Conservation (phyloP, 139 green algal species). For the Tetraselmis striata region DNA sequence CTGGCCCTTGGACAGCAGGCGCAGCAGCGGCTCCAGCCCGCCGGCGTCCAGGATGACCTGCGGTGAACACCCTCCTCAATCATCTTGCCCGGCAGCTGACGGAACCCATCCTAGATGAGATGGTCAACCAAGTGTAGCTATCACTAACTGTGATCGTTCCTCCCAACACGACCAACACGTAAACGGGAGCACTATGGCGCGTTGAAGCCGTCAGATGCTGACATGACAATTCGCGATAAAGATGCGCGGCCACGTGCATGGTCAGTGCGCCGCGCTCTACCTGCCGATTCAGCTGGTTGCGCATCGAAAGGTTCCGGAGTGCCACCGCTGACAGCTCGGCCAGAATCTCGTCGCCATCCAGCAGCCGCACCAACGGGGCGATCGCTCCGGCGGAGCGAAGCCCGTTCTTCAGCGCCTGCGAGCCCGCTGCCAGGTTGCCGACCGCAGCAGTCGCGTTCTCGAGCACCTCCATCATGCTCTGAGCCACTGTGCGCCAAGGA, state of each 20-base stretch:
- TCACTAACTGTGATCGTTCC: too few relatives aligned
- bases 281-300: slow-evolving; percentile 20
- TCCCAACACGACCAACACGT: too few relatives aligned
- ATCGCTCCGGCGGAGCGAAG: slow-evolving; percentile 27
- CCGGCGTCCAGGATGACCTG: slow-evolving; percentile 11
- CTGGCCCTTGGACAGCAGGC: slow-evolving; percentile 26
- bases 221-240: too few relatives aligned
- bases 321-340: slow-evolving; percentile 37
- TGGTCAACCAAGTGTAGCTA: too few relatives aligned
- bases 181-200: too few relatives aligned
- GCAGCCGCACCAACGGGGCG: slow-evolving; percentile 24
- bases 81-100: too few relatives aligned
- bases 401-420: slow-evolving; percentile 28
- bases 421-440: slow-evolving; percentile 32
- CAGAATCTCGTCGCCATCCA: slow-evolving; percentile 25
- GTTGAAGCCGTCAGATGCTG: too few relatives aligned
- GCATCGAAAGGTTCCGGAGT: slow-evolving; percentile 32
- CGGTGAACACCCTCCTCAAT: too few relatives aligned
- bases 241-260: too few relatives aligned
- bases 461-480: slow-evolving; percentile 11
- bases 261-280: too few relatives aligned
- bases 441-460: slow-evolving; percentile 32
- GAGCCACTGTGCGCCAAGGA: background rate
- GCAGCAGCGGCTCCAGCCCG: slow-evolving; percentile 28
- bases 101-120: background rate